Evolutionary conservation across 129 eudicot genomes (phyloP).

Genomic region (Daucus carota): DNA sequence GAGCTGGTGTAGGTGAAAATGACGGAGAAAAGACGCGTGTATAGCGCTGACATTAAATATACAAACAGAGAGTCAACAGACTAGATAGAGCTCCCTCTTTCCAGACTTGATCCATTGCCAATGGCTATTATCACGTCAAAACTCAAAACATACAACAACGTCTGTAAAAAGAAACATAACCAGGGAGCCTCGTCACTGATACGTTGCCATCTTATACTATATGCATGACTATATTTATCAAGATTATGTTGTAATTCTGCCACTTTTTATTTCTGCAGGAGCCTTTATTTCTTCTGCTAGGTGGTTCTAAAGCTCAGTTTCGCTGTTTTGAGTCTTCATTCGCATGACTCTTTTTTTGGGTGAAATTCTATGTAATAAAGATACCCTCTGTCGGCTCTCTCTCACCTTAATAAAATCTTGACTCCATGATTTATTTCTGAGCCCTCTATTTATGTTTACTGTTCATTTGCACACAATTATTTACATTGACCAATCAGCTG

Average conservation of each 20-base stretch:
- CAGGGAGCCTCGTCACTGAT: too few relatives aligned
- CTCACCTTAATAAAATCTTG: background rate
- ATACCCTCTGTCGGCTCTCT: constrained; percentile 39
- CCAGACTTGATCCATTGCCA: too few relatives aligned
- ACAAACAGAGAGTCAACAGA: background rate
- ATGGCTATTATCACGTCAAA: too few relatives aligned
- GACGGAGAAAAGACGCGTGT: background rate
- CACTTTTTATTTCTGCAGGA: background rate
- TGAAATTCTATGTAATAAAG: constrained; percentile 22
- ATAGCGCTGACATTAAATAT: background rate
- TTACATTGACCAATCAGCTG: background rate
- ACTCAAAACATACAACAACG: too few relatives aligned
- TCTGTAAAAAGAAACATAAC: too few relatives aligned
- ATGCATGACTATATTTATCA: too few relatives aligned
- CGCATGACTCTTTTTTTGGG: constrained; percentile 14
- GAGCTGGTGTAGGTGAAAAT: constrained; percentile 1
- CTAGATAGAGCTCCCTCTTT: too few relatives aligned
- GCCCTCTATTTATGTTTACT: background rate
- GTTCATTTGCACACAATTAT: background rate
- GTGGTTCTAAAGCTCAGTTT: background rate
- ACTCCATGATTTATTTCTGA: background rate
- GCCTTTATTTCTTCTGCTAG: background rate
- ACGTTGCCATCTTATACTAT: too few relatives aligned
- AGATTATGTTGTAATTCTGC: background rate
- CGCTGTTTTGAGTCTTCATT: background rate